Conservation (phyloP, 305 asterid species). For the Fraxinus ornus region DNA sequence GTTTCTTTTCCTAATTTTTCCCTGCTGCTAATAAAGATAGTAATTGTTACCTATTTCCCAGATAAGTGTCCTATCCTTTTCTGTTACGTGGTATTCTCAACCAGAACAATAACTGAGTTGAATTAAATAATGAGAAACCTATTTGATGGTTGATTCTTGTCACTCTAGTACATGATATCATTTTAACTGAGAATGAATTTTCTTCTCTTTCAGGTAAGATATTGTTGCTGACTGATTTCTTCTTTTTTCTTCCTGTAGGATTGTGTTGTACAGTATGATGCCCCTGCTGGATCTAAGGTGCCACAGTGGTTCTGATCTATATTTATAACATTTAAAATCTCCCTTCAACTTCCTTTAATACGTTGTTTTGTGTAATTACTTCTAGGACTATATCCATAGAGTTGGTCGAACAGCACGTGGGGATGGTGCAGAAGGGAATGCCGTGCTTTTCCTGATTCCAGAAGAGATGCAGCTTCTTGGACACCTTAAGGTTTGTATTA, state of each 20-base stretch:
- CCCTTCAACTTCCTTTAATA: background rate
- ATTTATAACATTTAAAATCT: background rate
- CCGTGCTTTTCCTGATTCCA: constrained; percentile 81
- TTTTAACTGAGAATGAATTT: background rate
- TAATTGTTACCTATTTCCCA: background rate
- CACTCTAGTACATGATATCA: background rate
- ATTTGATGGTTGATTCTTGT: background rate
- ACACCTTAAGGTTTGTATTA: constrained; percentile 57
- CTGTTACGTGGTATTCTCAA: background rate
- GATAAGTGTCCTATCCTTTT: background rate
- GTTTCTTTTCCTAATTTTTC: background rate
- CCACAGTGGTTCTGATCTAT: background rate
- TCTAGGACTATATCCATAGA: constrained; percentile 85
- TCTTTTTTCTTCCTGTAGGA: constrained; percentile 47
- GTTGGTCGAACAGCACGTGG: constrained; percentile 98
- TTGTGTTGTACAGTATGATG: constrained; percentile 95
- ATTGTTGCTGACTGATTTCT: constrained; percentile 5
- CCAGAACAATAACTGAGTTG: background rate
- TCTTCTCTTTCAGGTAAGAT: background rate
- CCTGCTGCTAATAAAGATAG: background rate
- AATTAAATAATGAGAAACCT: background rate
- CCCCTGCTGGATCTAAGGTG: constrained; percentile 96
- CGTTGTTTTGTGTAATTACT: constrained; percentile 11
- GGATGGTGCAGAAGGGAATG: constrained; percentile 89
- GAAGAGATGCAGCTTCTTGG: constrained; percentile 75